These are phyloP conservation scores for Alternaria infectoria DNA, from an alignment of 2,329 filamentous ascomycete genomes.

Conservation along the genomic window DNA sequence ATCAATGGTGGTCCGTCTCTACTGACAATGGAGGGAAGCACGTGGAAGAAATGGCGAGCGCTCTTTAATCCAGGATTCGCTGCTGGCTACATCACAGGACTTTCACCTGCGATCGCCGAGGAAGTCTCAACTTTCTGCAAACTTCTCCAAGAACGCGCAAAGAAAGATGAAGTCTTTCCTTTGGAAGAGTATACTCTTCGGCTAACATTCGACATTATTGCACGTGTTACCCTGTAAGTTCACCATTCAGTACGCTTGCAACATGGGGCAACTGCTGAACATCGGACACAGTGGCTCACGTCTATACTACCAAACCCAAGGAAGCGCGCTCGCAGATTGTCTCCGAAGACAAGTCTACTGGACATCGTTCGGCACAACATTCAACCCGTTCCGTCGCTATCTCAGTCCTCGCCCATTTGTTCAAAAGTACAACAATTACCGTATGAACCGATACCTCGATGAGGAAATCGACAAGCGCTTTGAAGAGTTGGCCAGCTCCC, in stretches of 20 bases:
- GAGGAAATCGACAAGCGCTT: conserved; percentile 21
- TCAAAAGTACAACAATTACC: conserved; percentile 15
- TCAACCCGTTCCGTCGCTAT: conserved; percentile 20
- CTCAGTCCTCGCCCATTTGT: conserved; percentile 14
- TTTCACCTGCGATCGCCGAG: conserved; percentile 19
- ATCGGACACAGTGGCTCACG: conserved; percentile 6
- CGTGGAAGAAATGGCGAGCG: conserved; percentile 38
- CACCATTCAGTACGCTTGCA: background rate
- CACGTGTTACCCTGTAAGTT: conserved; percentile 21
- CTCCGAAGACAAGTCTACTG: conserved; percentile 19
- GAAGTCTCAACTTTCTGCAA: conserved; percentile 21
- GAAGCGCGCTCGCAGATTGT: conserved; percentile 13
- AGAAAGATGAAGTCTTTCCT: conserved; percentile 11
- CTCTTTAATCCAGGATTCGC: conserved; percentile 27
- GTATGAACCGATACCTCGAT: conserved; percentile 19
- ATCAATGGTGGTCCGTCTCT: conserved; percentile 12
- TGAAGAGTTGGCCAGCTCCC: conserved; percentile 10
- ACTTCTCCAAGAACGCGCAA: conserved; percentile 11
- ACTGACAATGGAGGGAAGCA: conserved; percentile 17
- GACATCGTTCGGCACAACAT: conserved; percentile 16
- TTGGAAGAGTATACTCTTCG: conserved; percentile 22
- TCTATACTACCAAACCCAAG: conserved; percentile 17
- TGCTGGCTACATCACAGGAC: conserved; percentile 55
- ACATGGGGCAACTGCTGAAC: background rate
- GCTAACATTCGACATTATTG: conserved; percentile 27